Evolutionary conservation across 2,329 filamentous ascomycete genomes (phyloP), one percentile per base, ranked within the genome.

Genomic region (Sarocladiaceae sp.): DNA sequence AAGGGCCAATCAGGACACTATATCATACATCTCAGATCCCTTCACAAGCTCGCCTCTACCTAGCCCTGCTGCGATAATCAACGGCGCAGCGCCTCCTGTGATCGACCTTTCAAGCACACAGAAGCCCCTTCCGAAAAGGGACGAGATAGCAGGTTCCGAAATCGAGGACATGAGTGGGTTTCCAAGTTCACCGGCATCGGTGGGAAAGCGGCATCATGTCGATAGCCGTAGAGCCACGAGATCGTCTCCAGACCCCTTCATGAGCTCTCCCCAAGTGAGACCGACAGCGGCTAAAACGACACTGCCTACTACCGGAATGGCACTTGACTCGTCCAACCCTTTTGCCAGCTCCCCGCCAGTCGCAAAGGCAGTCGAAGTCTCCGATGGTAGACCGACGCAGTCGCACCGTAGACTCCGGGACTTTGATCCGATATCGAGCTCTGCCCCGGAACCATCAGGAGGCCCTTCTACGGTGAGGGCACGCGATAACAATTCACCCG

Each of bases 361-460:
- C 7, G 20, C 6, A 20, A 42, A 42, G 12, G 26, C 20, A 18
- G 25, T 20, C 4, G 40, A 12, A 11, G 11, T 4, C 22, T 7
- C 15, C 10, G 15, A 12, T 20, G 12, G 10, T 4, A 5, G 17
- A 31, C 26, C 3, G 8, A 4, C 7, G 17, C 13, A 33, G 22
- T 12, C 7, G 31, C 2, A 17, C 4, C 29, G 47, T n/a, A 36
- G 48, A 26, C 51, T 44, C 33, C 55, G 53, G 37, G 55, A 54
- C 11, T 47, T 60, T 3, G 63, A 64, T 1, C 76, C 74, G 0
- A 79, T 79, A 49, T 80, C 77, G 0, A 80, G 77, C 59, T 79
- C 75, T 1, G 76, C 75, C 3, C 77, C 76, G 1, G 71, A 78
- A 42, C 53, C 28, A 3, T 31, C 44, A 10, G n/a, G n/a, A n/a